Evolutionary conservation across 176 grass and related monocot genomes (phyloP).

Genomic region (Avena sativa): DNA sequence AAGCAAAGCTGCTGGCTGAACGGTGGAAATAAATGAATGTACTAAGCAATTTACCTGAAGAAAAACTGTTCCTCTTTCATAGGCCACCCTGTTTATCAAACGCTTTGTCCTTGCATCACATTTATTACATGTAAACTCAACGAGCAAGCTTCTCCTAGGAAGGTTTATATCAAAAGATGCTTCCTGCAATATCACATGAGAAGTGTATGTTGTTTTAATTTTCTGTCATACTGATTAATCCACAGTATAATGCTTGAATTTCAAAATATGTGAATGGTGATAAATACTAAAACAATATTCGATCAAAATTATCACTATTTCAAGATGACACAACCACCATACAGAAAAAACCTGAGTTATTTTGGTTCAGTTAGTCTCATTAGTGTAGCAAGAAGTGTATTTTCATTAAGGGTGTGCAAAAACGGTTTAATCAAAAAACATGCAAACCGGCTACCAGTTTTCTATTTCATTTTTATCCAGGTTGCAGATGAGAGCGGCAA

Average conservation of each 20-base stretch:
- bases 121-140: conserved; percentile 89
- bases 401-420: no score
- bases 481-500: no score
- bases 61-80: conserved; percentile 94
- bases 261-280: conserved; percentile 18
- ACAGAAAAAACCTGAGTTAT: background rate
- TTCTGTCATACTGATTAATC: background rate
- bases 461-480: no score
- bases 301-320: conserved; percentile 16
- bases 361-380: conserved; percentile 1
- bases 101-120: conserved; percentile 85
- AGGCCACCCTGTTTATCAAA: conserved; percentile 77
- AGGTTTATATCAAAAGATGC: conserved; percentile 70
- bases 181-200: conserved; percentile 54
- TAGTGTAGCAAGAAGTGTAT: conserved; percentile 4
- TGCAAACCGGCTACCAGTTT: no score
- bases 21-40: conserved; percentile 10
- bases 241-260: background rate
- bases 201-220: background rate
- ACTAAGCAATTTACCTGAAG: conserved; percentile 66
- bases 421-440: no score
- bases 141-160: conserved; percentile 89
- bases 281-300: background rate
- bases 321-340: background rate
- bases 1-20: conserved; percentile 29